Conservation (phyloP, 768 basidiomycete genomes). For the Tulasnella calospora region DNA sequence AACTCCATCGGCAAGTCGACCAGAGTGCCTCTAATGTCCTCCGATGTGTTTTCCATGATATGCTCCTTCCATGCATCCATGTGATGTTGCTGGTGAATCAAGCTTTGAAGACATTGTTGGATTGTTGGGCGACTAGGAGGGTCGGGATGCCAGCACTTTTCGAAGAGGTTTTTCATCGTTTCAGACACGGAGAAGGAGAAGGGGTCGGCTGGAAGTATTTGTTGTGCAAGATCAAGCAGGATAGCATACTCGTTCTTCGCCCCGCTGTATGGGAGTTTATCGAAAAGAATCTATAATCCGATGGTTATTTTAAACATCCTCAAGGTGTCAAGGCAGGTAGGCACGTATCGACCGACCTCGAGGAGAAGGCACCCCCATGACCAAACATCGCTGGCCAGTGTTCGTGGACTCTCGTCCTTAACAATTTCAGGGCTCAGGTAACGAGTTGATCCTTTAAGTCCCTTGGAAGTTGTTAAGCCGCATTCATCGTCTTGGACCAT, state of each 20-base stretch:
- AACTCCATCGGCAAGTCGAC: neutral
- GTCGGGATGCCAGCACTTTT: neutral
- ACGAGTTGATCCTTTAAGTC: constrained; percentile 4
- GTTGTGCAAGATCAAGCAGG: neutral
- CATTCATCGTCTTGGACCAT: constrained; percentile 4
- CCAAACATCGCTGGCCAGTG: constrained; percentile 12
- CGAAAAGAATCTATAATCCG: neutral
- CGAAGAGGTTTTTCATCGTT: neutral
- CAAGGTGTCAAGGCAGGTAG: too few relatives aligned
- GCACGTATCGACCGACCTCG: neutral
- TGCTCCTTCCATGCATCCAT: neutral
- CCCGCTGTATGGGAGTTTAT: neutral
- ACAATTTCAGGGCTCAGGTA: constrained; percentile 8
- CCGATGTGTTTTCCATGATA: neutral
- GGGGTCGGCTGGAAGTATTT: neutral
- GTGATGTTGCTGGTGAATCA: neutral
- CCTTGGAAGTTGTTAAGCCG: neutral
- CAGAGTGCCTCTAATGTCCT: neutral
- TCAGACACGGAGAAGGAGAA: neutral
- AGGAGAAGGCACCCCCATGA: constrained; percentile 19
- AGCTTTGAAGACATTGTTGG: neutral
- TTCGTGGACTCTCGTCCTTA: constrained; percentile 2
- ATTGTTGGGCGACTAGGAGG: neutral
- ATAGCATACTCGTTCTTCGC: neutral
- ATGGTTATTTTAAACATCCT: too few relatives aligned